Evolutionary conservation across 2,329 filamentous ascomycete genomes (phyloP).

Genomic region (Fusarium nelsonii): DNA sequence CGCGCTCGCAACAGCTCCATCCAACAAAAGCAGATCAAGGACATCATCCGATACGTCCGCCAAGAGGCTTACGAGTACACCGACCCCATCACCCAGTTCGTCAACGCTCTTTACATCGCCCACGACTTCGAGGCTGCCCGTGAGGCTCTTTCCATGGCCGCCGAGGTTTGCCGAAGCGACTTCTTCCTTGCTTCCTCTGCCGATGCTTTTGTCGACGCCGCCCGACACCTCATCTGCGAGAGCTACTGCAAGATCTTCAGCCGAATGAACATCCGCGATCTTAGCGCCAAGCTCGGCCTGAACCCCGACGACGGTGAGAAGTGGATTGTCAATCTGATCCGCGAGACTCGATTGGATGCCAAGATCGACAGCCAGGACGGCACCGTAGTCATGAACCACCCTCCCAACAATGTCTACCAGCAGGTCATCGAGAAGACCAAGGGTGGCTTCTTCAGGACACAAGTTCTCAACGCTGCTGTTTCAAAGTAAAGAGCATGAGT

Average conservation of each 20-base stretch:
- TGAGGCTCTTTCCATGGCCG: constrained; percentile 88
- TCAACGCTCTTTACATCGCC: constrained; percentile 94
- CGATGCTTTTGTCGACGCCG: constrained; percentile 92
- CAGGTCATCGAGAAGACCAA: constrained; percentile 99
- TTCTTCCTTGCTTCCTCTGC: constrained; percentile 92
- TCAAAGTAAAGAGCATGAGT: constrained; percentile 59
- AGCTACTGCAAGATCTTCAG: constrained; percentile 99
- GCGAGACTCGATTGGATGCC: constrained; percentile 95
- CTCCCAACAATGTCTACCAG: constrained; percentile 97
- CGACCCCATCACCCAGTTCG: constrained; percentile 95
- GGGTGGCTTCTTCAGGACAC: constrained; percentile 98
- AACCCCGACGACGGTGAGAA: constrained; percentile 98
- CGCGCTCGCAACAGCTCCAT: constrained; percentile 83
- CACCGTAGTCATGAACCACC: constrained; percentile 99
- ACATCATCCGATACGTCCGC: constrained; percentile 92
- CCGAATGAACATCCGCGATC: constrained; percentile 96
- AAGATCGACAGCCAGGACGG: constrained; percentile 99
- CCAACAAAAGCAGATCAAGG: constrained; percentile 99
- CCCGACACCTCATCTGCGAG: constrained; percentile 96
- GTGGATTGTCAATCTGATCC: constrained; percentile 99
- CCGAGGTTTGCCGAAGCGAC: constrained; percentile 90
- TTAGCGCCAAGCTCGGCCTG: constrained; percentile 90
- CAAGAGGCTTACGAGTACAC: constrained; percentile 98
- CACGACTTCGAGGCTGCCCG: constrained; percentile 89
- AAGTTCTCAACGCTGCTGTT: constrained; percentile 83